phyloP scores from a whole-genome alignment of 495 filamentous ascomycete genomes.

The Stereocaulon alpinum region DNA sequence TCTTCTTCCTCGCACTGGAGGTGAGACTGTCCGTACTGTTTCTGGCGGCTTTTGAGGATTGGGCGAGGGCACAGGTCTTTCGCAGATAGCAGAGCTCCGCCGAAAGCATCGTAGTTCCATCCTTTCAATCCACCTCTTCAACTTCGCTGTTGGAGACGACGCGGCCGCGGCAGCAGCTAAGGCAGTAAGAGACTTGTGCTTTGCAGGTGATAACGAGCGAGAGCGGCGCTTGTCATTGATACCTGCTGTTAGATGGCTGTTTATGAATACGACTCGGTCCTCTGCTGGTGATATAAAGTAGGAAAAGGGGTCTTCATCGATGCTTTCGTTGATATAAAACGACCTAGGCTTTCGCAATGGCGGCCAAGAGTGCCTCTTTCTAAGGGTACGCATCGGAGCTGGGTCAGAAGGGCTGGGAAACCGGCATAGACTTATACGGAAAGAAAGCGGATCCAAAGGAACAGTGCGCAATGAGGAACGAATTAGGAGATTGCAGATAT shows the following conservation, averaged over 20 bases:
- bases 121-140: slow-evolving; percentile 22
- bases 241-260: slow-evolving; percentile 26
- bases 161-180: slow-evolving; percentile 7
- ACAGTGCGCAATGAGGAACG: not conserved
- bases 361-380: slow-evolving; percentile 30
- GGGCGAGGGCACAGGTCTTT: not conserved
- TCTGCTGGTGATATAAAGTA: slow-evolving; percentile 31
- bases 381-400: slow-evolving; percentile 14
- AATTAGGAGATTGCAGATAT: not conserved
- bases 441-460: too few species aligned
- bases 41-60: not conserved
- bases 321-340: slow-evolving; percentile 15
- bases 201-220: slow-evolving; percentile 19
- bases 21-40: slow-evolving; percentile 7
- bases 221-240: slow-evolving; percentile 23
- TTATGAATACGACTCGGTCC: slow-evolving; percentile 28
- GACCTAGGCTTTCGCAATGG: slow-evolving; percentile 16
- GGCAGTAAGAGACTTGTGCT: not conserved
- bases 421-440: not conserved
- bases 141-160: slow-evolving; percentile 11
- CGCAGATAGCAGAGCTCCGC: not conserved
- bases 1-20: slow-evolving; percentile 25
- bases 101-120: slow-evolving; percentile 18
- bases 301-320: slow-evolving; percentile 32
- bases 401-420: not conserved